Conservation (phyloP, 192 early-diverging fungal species). For the Gigaspora rosea region DNA sequence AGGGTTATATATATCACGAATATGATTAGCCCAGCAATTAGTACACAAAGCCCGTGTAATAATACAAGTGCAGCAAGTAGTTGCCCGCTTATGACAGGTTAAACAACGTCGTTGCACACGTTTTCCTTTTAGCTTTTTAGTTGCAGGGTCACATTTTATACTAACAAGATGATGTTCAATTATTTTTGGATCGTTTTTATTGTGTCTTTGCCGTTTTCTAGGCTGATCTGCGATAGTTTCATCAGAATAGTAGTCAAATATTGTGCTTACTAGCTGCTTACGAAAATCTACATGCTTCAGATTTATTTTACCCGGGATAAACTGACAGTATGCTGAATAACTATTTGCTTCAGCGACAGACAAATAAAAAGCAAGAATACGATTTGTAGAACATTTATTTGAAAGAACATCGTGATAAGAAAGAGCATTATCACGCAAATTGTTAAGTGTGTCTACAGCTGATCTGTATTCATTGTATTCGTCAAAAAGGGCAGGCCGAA, state of each 20-base stretch:
- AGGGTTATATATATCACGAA: no score
- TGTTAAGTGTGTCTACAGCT: conserved; percentile 16
- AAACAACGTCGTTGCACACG: no score
- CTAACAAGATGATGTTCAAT: no score
- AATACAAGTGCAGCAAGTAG: no score
- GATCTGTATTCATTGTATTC: conserved; percentile 18
- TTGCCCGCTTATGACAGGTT: no score
- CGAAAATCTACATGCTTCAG: neutral
- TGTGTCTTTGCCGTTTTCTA: no score
- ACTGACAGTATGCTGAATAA: neutral
- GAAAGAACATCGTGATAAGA: neutral
- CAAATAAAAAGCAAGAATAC: conserved; percentile 3
- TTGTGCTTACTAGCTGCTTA: neutral
- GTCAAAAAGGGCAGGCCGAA: neutral
- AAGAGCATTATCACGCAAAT: conserved; percentile 10
- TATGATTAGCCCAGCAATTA: no score
- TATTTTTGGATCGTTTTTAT: no score
- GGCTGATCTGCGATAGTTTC: neutral
- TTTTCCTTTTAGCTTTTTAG: no score
- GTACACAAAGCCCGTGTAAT: no score
- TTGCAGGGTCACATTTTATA: no score
- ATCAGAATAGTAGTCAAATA: conserved; percentile 5
- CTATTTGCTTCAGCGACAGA: neutral
- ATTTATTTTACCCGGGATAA: conserved; percentile 3
- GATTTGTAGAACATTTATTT: conserved; percentile 4